Evolutionary conservation across 441 rosid species (phyloP), one percentile per base, ranked within the genome.

Genomic region (Monsonia emarginata): DNA sequence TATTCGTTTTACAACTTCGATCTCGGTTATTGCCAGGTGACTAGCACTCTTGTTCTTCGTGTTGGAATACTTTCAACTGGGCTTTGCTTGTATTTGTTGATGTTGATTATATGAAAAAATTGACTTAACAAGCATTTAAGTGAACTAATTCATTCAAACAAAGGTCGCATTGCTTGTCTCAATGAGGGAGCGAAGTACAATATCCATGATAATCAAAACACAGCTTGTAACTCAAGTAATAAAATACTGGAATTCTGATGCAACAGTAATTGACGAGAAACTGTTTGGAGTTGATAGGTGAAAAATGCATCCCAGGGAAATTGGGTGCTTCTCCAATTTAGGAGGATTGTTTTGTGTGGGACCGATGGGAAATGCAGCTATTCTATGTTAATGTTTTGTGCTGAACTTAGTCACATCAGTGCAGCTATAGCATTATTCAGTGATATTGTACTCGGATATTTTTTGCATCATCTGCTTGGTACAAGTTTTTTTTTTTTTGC

Each of bases 1-100:
- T 95, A 89, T 72, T 95, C 97, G 62, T 91, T 95, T 80, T 95
- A 91, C 81, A 91, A 91, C 69, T 95, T 95, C 40, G 99, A 95
- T 79, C 95, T 95, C 50, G 98, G 98, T 71, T 95, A 95, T 78
- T 91, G 99, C 82, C 99, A 95, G 97, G 99, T 91, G 81, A 72
- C 63, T 62, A 28, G 18, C 46, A 13, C 54, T 6, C 40, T 65
- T 10, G 30, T 46, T 46, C 6, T 57, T 62, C 9, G 16, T 61
- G 34, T 72, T 60, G 24, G 18, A 57, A 57, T 40, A 40, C 57
- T 40, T 40, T 68, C 58, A 25, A 57, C 27, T 27, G 10, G 18
- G 19, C n/a, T 57, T 57, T 57, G 1, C 32, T 27, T 34, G 0
- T 57, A 5, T 57, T 57, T 10, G 21, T 57, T 57, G 61, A 57